phyloP scores from a whole-genome alignment of 257 asterid species.

The Perilla frutescens region DNA sequence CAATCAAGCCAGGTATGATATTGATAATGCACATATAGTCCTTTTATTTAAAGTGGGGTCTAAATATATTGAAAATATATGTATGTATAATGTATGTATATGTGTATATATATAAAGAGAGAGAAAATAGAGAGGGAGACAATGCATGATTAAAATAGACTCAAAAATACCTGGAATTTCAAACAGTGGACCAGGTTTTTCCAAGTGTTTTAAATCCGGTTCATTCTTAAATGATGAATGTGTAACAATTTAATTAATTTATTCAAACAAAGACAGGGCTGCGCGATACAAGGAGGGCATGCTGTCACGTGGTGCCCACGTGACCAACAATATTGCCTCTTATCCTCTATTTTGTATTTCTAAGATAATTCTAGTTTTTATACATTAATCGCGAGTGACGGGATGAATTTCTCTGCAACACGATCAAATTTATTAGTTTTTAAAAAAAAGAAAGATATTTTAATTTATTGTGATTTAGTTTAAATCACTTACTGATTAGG shows the following conservation, averaged over 20 bases:
- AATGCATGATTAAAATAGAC: constrained; percentile 42
- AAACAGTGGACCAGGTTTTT: constrained; percentile 44
- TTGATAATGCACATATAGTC: not conserved
- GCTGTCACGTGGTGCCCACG: constrained; percentile 46
- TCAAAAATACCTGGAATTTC: constrained; percentile 32
- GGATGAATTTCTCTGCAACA: too few relatives aligned
- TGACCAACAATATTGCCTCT: constrained; percentile 35
- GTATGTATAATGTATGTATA: too few relatives aligned
- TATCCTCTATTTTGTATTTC: not conserved
- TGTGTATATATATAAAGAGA: not conserved
- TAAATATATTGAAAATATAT: not conserved
- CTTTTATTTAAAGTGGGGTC: constrained; percentile 24
- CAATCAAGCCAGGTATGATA: not conserved
- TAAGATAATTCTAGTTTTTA: too few relatives aligned
- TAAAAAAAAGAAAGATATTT: too few relatives aligned
- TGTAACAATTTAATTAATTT: constrained; percentile 8
- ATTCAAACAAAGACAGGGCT: constrained; percentile 33
- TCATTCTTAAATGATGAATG: constrained; percentile 31
- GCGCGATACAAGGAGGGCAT: constrained; percentile 44
- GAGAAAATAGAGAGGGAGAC: constrained; percentile 40
- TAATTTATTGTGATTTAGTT: too few relatives aligned
- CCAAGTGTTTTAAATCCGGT: constrained; percentile 38
- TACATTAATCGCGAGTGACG: too few relatives aligned
- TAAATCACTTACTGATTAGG: too few relatives aligned
- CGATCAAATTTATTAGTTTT: too few relatives aligned